A percentile compares a stretch with the other conserved stretches of the same genome.
These are phyloP conservation scores for Flaveria brownii DNA, from an alignment of 129 eudicot genomes.

Conservation along the genomic window DNA sequence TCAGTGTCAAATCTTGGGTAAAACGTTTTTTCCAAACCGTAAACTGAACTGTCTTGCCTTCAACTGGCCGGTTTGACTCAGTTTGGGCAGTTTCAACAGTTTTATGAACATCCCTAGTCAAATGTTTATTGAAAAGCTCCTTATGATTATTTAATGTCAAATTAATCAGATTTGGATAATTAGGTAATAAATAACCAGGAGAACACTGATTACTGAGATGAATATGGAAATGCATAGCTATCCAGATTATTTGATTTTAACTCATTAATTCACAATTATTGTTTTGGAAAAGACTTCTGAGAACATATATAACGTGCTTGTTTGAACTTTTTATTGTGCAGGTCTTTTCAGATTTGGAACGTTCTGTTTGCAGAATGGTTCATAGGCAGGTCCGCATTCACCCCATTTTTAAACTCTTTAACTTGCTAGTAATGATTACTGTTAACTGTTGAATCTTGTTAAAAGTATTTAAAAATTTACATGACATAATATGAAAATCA, in stretches of 20 bases:
- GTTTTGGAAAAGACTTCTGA: neutral
- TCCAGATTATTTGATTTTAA: neutral
- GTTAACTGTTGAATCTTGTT: neutral
- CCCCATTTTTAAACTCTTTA: neutral
- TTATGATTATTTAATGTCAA: neutral
- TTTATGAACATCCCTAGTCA: too few species aligned
- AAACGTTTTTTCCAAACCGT: too few species aligned
- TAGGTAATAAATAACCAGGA: neutral
- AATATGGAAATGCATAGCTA: neutral
- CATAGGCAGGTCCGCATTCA: conserved; percentile 76
- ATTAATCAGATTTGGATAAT: conserved; percentile 7
- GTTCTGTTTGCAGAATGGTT: conserved; percentile 95
- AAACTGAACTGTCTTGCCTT: too few species aligned
- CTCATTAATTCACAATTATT: neutral
- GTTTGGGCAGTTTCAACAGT: too few species aligned
- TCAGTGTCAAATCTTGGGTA: neutral
- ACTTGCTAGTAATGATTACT: neutral
- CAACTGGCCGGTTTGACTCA: too few species aligned
- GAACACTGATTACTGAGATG: neutral
- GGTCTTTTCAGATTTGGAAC: conserved; percentile 98
- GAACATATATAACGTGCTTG: conserved; percentile 17
- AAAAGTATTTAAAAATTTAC: neutral
- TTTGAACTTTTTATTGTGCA: conserved; percentile 36
- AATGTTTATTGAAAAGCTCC: neutral
- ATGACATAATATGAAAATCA: neutral